Evolutionary conservation across 495 filamentous ascomycete species (phyloP).

Genomic region (Staphylotrichum longicolle): DNA sequence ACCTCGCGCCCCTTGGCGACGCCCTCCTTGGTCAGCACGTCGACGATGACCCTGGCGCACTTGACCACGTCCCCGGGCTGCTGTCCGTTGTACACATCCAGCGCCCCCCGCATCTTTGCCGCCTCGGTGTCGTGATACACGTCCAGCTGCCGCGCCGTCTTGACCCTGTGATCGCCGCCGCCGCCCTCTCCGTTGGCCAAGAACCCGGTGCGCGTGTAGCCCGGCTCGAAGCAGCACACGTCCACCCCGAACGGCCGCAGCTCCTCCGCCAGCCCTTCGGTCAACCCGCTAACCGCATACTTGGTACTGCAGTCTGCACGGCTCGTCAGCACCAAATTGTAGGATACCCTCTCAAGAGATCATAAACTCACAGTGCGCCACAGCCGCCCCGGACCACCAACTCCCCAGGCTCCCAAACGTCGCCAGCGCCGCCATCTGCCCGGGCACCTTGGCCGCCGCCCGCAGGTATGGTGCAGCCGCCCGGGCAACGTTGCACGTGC

Average conservation of each 20-base stretch:
- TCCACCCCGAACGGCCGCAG: slow-evolving; percentile 46
- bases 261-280: slow-evolving; percentile 42
- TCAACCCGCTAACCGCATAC: slow-evolving; percentile 43
- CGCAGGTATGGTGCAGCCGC: slow-evolving; percentile 47
- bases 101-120: slow-evolving; percentile 20
- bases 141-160: slow-evolving; percentile 32
- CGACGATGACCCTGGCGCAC: slow-evolving; percentile 45
- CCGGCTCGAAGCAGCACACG: slow-evolving; percentile 49
- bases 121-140: slow-evolving; percentile 33
- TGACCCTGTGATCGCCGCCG: slow-evolving; percentile 28
- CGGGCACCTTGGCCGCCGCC: slow-evolving; percentile 31
- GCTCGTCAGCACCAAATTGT: no score
- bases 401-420: slow-evolving; percentile 47
- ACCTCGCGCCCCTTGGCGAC: slow-evolving; percentile 36
- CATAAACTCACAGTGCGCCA: slow-evolving; percentile 33
- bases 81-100: slow-evolving; percentile 31
- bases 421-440: slow-evolving; percentile 39
- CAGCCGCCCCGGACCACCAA: slow-evolving; percentile 33
- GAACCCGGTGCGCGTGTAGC: slow-evolving; percentile 43
- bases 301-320: slow-evolving; percentile 44
- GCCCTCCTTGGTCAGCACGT: slow-evolving; percentile 44
- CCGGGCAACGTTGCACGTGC: slow-evolving; percentile 43
- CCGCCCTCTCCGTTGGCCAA: slow-evolving; percentile 16
- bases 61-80: slow-evolving; percentile 49
- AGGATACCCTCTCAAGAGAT: not conserved